Percentiles rank a stretch among this genome's conserved stretches.
These are phyloP conservation scores for Ettlia oleoabundans DNA, from an alignment of 139 green algal genomes.

Conservation along the genomic window DNA sequence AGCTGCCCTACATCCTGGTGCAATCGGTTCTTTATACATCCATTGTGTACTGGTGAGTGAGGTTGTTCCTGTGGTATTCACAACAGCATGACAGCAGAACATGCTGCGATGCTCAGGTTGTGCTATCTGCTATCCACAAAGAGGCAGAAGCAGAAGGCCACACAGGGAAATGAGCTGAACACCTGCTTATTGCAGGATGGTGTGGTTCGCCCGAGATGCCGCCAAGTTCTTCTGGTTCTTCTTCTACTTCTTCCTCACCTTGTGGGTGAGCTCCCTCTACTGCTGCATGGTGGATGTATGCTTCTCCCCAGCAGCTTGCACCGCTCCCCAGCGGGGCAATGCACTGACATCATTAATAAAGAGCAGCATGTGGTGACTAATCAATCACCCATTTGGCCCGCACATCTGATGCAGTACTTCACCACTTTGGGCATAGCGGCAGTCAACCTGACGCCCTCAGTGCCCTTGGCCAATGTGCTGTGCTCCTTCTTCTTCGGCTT, in stretches of 20 bases:
- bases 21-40: slow-evolving; percentile 56
- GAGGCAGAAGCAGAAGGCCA: background rate
- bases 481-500: slow-evolving; percentile 25
- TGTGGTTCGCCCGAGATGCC: slow-evolving; percentile 30
- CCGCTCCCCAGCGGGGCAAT: too few species aligned
- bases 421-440: slow-evolving; percentile 16
- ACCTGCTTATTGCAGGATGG: slow-evolving; percentile 36
- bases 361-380: too few species aligned
- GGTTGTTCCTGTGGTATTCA: background rate
- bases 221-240: slow-evolving; percentile 32
- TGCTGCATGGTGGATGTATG: too few species aligned
- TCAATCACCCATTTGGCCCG: background rate
- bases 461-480: slow-evolving; percentile 12
- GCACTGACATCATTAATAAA: too few species aligned
- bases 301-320: too few species aligned
- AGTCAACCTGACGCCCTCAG: slow-evolving; percentile 22
- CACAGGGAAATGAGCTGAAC: too few species aligned
- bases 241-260: slow-evolving; percentile 9
- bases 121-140: too few species aligned
- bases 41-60: slow-evolving; percentile 34
- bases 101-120: too few species aligned
- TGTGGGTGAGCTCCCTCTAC: background rate
- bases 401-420: background rate
- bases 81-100: too few species aligned
- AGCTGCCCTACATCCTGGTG: slow-evolving; percentile 52